phyloP scores from a whole-genome alignment of 495 filamentous ascomycete species.

The Podospora australis region DNA sequence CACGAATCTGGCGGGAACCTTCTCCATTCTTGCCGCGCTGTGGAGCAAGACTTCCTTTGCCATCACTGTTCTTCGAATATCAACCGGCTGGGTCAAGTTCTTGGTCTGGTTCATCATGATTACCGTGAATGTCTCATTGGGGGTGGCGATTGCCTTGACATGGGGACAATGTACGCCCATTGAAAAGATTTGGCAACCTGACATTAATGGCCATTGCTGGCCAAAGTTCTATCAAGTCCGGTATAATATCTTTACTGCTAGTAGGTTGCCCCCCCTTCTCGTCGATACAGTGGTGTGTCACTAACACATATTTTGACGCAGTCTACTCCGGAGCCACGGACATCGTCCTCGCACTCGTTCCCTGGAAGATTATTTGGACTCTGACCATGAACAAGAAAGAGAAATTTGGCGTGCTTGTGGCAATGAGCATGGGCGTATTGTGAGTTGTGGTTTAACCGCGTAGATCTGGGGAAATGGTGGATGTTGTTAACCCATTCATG shows the following conservation, averaged over 20 bases:
- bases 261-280: slow-evolving; percentile 6
- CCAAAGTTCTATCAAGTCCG: slow-evolving; percentile 20
- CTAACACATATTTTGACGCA: slow-evolving; percentile 1
- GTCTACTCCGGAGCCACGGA: slow-evolving; percentile 31
- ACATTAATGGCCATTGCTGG: slow-evolving; percentile 29
- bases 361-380: slow-evolving; percentile 33
- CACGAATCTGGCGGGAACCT: slow-evolving; percentile 24
- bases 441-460: no score
- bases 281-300: not conserved
- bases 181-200: slow-evolving; percentile 24
- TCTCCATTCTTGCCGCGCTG: slow-evolving; percentile 28
- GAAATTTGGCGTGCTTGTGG: slow-evolving; percentile 29
- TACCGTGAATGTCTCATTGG: slow-evolving; percentile 27
- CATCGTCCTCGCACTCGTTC: slow-evolving; percentile 28
- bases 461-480: no score
- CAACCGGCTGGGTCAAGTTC: slow-evolving; percentile 22
- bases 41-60: slow-evolving; percentile 33
- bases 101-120: slow-evolving; percentile 33
- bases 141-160: slow-evolving; percentile 25
- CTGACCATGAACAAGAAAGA: slow-evolving; percentile 32
- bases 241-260: slow-evolving; percentile 30
- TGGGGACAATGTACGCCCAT: slow-evolving; percentile 31
- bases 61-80: slow-evolving; percentile 30
- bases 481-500: no score
- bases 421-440: slow-evolving; percentile 36